Percentiles rank a stretch among this genome's conserved stretches.
Evolutionary conservation across 345 rosid species (phyloP).

Genomic region (Brassica nigra): DNA sequence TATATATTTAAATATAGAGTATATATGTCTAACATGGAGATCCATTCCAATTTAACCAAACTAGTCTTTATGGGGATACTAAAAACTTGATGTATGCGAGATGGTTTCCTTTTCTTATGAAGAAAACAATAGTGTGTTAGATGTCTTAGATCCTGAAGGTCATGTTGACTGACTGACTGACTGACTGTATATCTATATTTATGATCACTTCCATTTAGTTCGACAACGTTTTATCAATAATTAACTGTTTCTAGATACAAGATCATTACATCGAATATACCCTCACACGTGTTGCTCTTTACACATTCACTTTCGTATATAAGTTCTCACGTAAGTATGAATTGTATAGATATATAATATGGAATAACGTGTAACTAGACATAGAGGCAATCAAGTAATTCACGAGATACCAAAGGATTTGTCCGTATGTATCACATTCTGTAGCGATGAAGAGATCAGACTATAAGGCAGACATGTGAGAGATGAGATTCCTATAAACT

Average conservation of each 20-base stretch:
- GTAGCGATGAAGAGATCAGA: constrained; percentile 28
- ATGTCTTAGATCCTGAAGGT: not conserved
- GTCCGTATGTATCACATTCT: constrained; percentile 39
- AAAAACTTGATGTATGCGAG: not conserved
- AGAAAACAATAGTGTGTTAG: not conserved
- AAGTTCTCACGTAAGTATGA: not conserved
- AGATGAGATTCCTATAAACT: constrained; percentile 21
- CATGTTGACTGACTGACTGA: not conserved
- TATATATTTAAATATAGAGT: too few species aligned
- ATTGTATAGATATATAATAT: not conserved
- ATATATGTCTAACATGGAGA: not conserved
- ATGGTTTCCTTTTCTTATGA: not conserved
- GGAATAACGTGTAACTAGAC: constrained; percentile 30
- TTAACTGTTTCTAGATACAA: not conserved
- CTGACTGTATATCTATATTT: not conserved
- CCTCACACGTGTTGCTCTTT: not conserved
- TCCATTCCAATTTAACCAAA: not conserved
- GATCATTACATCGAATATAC: not conserved
- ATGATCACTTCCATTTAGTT: not conserved
- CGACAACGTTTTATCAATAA: not conserved
- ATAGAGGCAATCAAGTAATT: constrained; percentile 31
- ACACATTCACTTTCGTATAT: not conserved
- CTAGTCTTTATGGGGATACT: not conserved
- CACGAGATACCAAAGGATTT: constrained; percentile 42
- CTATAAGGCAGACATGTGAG: constrained; percentile 42